These are phyloP conservation scores for Dendrobium chrysotoxum DNA, from an alignment of 106 monocot genomes.

Conservation along the genomic window DNA sequence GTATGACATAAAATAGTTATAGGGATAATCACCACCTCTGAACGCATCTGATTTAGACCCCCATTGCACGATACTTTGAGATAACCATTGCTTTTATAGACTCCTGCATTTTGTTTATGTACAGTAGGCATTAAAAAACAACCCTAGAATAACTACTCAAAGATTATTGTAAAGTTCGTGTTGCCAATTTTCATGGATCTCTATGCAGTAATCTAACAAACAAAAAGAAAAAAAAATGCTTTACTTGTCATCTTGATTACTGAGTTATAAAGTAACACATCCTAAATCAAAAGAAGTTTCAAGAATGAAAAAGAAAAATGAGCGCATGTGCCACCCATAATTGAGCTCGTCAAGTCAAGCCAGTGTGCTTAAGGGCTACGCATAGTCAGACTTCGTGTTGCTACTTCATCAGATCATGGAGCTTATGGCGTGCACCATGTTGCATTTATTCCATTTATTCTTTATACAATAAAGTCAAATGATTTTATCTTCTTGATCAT, in stretches of 20 bases:
- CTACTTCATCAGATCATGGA: too few relatives aligned
- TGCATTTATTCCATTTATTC: neutral
- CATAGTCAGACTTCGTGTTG: neutral
- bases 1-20: neutral
- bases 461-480: neutral
- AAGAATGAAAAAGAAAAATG: neutral
- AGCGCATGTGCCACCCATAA: neutral
- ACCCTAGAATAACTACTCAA: neutral
- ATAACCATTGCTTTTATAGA: slow-evolving; percentile 80
- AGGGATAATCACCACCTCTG: slow-evolving; percentile 52
- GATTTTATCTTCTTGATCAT: neutral
- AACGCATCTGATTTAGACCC: slow-evolving; percentile 95
- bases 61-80: slow-evolving; percentile 93
- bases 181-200: neutral
- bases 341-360: neutral
- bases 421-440: too few relatives aligned
- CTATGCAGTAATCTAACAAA: neutral
- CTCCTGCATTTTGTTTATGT: slow-evolving; percentile 42
- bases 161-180: neutral
- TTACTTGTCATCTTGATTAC: neutral
- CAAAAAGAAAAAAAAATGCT: neutral
- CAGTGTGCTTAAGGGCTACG: neutral
- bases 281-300: neutral
- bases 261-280: neutral
- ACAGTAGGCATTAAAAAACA: neutral